Evolutionary conservation across 1,139 yeast genomes (phyloP).

Genomic region (Suhomyces bribrorum): DNA sequence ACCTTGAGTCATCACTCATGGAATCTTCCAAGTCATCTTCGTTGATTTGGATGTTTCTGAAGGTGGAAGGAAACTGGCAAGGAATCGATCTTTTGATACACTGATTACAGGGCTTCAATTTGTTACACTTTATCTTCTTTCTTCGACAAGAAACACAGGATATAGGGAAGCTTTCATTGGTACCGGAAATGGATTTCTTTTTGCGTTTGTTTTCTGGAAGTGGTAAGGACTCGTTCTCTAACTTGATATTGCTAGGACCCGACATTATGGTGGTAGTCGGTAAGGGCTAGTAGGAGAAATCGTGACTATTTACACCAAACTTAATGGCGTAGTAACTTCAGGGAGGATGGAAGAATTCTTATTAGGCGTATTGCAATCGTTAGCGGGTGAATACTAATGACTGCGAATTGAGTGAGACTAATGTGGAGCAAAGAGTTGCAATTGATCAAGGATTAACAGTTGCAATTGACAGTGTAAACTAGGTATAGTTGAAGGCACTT

Average conservation of each 20-base stretch:
- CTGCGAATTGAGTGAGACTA: neutral
- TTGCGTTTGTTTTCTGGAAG: slow-evolving; percentile 5
- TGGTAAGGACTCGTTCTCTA: slow-evolving; percentile 3
- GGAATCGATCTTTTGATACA: slow-evolving; percentile 33
- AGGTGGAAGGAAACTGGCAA: slow-evolving; percentile 43
- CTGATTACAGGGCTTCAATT: slow-evolving; percentile 43
- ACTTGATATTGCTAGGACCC: slow-evolving; percentile 2
- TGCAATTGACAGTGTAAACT: no score
- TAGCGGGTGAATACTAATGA: neutral
- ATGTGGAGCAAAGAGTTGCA: neutral
- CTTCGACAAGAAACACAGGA: slow-evolving; percentile 47
- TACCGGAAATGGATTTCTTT: slow-evolving; percentile 18
- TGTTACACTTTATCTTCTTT: slow-evolving; percentile 44
- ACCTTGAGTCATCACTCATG: neutral
- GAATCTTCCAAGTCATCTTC: slow-evolving; percentile 23
- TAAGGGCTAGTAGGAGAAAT: neutral
- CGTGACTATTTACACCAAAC: neutral
- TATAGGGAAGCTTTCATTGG: slow-evolving; percentile 36
- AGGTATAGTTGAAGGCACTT: no score
- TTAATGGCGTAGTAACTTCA: neutral
- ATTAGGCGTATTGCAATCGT: no score
- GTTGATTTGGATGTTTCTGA: slow-evolving; percentile 37
- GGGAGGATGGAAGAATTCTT: neutral
- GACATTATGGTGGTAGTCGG: neutral
- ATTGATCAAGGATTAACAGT: neutral